phyloP scores from a whole-genome alignment of 352 stramenopile genomes.

The Phytopythium kandeliae region DNA sequence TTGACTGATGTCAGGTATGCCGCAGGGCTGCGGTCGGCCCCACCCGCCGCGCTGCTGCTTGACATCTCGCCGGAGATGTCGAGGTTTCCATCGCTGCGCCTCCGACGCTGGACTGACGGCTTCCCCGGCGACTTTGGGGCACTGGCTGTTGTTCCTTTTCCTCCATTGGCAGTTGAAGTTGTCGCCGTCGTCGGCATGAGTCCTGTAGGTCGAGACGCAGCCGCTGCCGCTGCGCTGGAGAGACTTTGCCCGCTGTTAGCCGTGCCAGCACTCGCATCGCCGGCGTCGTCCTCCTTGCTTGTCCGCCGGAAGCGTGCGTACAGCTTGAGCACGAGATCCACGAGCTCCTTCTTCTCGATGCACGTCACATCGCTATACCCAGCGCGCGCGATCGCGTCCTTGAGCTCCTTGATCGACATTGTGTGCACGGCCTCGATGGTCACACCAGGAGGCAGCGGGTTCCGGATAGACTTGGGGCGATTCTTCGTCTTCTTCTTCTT shows the following conservation, averaged over 20 bases:
- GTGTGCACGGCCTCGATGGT: slow-evolving; percentile 60
- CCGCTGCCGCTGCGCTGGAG: background rate
- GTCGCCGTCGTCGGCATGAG: slow-evolving; percentile 2
- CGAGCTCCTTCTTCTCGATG: slow-evolving; percentile 78
- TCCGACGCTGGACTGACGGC: background rate
- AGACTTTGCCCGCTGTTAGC: slow-evolving; percentile 1
- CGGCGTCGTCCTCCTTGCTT: slow-evolving; percentile 24
- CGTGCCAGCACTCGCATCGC: background rate
- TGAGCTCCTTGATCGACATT: slow-evolving; percentile 80
- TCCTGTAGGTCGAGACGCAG: slow-evolving; percentile 1
- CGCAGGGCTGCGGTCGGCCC: background rate
- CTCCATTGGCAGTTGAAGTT: background rate
- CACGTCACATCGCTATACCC: slow-evolving; percentile 69
- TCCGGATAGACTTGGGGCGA: slow-evolving; percentile 32
- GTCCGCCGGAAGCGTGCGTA: slow-evolving; percentile 59
- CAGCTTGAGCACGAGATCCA: slow-evolving; percentile 80
- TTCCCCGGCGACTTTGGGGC: background rate
- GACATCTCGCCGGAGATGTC: background rate
- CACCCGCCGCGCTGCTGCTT: background rate
- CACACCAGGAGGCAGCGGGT: slow-evolving; percentile 44
- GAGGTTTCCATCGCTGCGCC: slow-evolving; percentile 5
- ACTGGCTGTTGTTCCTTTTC: background rate
- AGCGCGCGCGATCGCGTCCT: slow-evolving; percentile 57
- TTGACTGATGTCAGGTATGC: slow-evolving; percentile 23
- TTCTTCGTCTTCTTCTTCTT: slow-evolving; percentile 40